Base-by-base conservation (phyloP, 83 land plant species). In the Isoetes engelmannii region DNA sequence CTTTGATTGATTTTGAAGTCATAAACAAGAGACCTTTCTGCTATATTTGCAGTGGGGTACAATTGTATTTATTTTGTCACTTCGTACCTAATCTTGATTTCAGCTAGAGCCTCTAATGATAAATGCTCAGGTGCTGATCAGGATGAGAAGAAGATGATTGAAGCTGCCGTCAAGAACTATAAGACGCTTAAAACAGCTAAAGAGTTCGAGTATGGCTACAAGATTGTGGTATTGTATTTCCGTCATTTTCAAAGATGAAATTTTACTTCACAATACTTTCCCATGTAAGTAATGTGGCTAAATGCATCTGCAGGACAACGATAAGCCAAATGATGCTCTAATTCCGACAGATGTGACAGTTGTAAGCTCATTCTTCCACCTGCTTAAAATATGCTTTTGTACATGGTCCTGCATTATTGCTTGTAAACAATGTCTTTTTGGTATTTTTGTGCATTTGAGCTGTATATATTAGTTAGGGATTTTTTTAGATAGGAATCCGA, bases 101-200 rank as follows among this genome's bases (percentile, higher is more conserved):
- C 37, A 0, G 37, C 37, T 28, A 28, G 37, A 28, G 37, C 37
- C 37, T 15, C 13, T 51, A 51, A 51, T 15, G 55, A 51, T 51
- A 3, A 17, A 12, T 51, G 0, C 55, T 59, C 19, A 59, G 62
- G 19, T 28, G 44, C 73, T 61, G 41, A 70, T 62, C 82, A 88
- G 92, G 92, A 88, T 79, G 92, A 88, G 79, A 81, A 88, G 79
- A 83, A 88, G 67, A 79, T 88, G 47, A 80, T 63, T 45, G 81
- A 77, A 75, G 67, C 70, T 12, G 89, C 83, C 46, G 65, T 81
- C 49, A 83, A 73, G 56, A 83, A 85, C 58, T 79, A 37, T 50
- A 84, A 81, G 51, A 68, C 75, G n/a, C 72, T 88, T 70, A 77
- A 80, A 55, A 62, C 81, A 53, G 84, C 84, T 45, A 81, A 73